phyloP scores from a whole-genome alignment of 73 alveolate genomes.

The Urostyla sp. region DNA sequence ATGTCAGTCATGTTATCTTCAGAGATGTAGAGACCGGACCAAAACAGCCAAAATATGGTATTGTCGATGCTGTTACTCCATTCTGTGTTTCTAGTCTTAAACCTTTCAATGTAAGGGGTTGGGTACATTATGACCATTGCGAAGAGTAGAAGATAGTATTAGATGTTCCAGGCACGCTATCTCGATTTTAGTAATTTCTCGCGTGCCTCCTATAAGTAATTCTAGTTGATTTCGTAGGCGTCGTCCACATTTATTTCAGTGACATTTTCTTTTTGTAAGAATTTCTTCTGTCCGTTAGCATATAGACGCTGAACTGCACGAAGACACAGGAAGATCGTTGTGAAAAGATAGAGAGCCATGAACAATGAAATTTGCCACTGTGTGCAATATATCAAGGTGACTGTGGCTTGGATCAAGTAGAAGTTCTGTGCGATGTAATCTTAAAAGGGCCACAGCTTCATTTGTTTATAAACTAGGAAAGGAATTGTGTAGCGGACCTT shows the following conservation, averaged over 20 bases:
- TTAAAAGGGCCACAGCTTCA: slow-evolving; percentile 7
- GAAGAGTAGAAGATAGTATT: slow-evolving; percentile 35
- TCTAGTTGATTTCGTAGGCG: slow-evolving; percentile 18
- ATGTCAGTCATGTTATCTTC: not conserved
- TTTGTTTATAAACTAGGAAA: slow-evolving; percentile 27
- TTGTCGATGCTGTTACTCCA: not conserved
- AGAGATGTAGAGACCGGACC: slow-evolving; percentile 43
- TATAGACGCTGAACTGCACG: slow-evolving; percentile 21
- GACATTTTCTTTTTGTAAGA: not conserved
- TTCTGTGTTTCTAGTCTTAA: not conserved
- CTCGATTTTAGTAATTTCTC: not conserved
- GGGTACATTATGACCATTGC: slow-evolving; percentile 52
- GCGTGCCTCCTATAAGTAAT: slow-evolving; percentile 35
- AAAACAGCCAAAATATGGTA: slow-evolving; percentile 44
- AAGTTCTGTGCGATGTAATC: slow-evolving; percentile 46
- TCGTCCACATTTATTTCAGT: slow-evolving; percentile 15
- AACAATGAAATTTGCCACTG: slow-evolving; percentile 46
- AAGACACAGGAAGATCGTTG: slow-evolving; percentile 14
- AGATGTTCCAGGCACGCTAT: slow-evolving; percentile 5
- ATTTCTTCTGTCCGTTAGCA: slow-evolving; percentile 13
- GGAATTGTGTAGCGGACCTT: slow-evolving; percentile 31
- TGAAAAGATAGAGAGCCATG: slow-evolving; percentile 32
- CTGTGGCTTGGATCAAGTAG: slow-evolving; percentile 38
- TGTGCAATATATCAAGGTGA: slow-evolving; percentile 24
- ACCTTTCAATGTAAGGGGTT: slow-evolving; percentile 8